Base-by-base conservation (phyloP, 148 eudicot genomes). In the Gaultheria prostrata region DNA sequence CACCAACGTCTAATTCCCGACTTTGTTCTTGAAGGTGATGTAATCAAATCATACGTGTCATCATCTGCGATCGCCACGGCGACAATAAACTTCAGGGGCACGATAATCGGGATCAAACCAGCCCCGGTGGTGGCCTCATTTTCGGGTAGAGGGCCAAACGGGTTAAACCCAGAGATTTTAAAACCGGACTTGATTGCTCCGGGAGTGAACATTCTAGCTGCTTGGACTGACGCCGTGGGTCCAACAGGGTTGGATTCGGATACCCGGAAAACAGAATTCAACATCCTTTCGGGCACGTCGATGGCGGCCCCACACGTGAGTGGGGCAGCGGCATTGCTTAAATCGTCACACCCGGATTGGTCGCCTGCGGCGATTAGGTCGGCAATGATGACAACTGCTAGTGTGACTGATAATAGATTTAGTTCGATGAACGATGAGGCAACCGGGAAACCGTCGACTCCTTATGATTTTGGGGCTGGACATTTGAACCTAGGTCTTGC, bases 131-230 rank as follows among this genome's bases (percentile, higher is more conserved):
- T 97, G 79, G 98, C 99, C 0, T 92, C 98, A 0, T 97, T 97
- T 48, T 97, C 99, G 0, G 98, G 93, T 0, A 83, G 99, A 28
- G 99, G 99, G 3, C 99, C 99, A 0, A 97, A 91, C 24, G 98
- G 98, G 67, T 78, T 97, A 59, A 95, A 92, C 87, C 99, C 99
- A 54, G 99, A 97, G 89, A 92, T 97, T 21, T 69, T 95, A 12
- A 97, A 97, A 80, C 99, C 99, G 10, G 99, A 97, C 61, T 78
- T 97, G 28, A 95, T 97, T 30, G 99, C 99, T 2, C 99, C 99
- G 0, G 99, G 99, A 0, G 99, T 97, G 9, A 97, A 97, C 82
- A 97, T 97, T 26, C 82, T 97, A 8, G 99, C 99, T 0, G 92
- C 93, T 0, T 97, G 98, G 98, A 93, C 95, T 3, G 95, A 92